phyloP scores from a whole-genome alignment of 768 basidiomycete species.

The Porphyrellus cyaneotinctus region DNA sequence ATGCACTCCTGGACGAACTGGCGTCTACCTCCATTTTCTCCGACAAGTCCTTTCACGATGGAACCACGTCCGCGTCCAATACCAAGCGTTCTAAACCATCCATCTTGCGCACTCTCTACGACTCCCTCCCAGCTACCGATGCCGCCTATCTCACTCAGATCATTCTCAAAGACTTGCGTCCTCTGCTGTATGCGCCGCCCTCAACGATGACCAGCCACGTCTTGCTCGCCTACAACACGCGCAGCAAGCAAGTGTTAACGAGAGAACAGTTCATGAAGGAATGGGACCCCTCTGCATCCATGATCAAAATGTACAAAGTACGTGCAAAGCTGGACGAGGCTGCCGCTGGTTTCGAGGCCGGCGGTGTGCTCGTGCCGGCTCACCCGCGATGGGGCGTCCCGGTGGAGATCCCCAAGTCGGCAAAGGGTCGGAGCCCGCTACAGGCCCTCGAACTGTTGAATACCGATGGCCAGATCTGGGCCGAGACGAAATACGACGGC shows the following conservation, averaged over 20 bases:
- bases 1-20: slow-evolving; percentile 68
- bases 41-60: slow-evolving; percentile 40
- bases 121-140: slow-evolving; percentile 55
- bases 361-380: slow-evolving; percentile 20
- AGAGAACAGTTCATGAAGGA: slow-evolving; percentile 60
- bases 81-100: slow-evolving; percentile 28
- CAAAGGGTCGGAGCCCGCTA: slow-evolving; percentile 61
- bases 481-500: slow-evolving; percentile 93
- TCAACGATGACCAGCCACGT: slow-evolving; percentile 42
- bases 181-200: slow-evolving; percentile 68
- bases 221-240: slow-evolving; percentile 53
- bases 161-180: slow-evolving; percentile 82
- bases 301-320: slow-evolving; percentile 51
- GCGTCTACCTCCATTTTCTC: slow-evolving; percentile 65
- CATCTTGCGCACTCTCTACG: slow-evolving; percentile 58
- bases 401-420: slow-evolving; percentile 78
- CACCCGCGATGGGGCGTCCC: slow-evolving; percentile 53
- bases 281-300: slow-evolving; percentile 61
- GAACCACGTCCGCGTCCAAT: slow-evolving; percentile 26
- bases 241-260: slow-evolving; percentile 52
- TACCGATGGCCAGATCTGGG: slow-evolving; percentile 49
- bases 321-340: slow-evolving; percentile 59
- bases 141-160: slow-evolving; percentile 77
- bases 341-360: slow-evolving; percentile 41
- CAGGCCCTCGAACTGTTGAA: slow-evolving; percentile 47